These are phyloP conservation scores for Lomentospora prolificans DNA, from an alignment of 2,329 filamentous ascomycete species.

Conservation along the genomic window DNA sequence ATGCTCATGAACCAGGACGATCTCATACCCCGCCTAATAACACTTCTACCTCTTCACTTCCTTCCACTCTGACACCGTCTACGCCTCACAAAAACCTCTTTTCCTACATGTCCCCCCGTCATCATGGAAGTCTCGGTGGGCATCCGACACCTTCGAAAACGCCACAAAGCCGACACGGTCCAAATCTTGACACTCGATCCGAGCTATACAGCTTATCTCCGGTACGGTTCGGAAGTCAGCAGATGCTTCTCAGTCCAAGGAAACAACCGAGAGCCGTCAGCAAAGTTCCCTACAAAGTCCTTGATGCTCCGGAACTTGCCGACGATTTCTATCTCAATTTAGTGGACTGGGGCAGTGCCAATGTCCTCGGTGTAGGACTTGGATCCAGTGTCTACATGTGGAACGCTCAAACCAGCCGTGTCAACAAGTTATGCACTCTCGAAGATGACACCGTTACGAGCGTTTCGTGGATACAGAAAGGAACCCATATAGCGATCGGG, in stretches of 20 bases:
- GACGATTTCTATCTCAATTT: conserved; percentile 98
- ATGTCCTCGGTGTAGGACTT: conserved; percentile 85
- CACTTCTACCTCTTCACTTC: conserved; percentile 48
- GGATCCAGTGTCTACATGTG: conserved; percentile 96
- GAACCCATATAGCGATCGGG: conserved; percentile 89
- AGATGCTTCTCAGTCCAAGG: conserved; percentile 82
- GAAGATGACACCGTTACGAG: conserved; percentile 92
- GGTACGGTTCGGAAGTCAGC: conserved; percentile 84
- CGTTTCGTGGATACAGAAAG: conserved; percentile 96
- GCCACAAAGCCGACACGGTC: conserved; percentile 75
- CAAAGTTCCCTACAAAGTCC: conserved; percentile 95
- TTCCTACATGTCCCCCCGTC: conserved; percentile 70
- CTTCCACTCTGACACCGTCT: conserved; percentile 73
- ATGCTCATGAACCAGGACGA: conserved; percentile 55
- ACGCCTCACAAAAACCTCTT: conserved; percentile 98
- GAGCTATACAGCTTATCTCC: conserved; percentile 95
- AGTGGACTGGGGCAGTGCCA: conserved; percentile 94
- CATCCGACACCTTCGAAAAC: conserved; percentile 85
- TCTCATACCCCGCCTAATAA: conserved; percentile 74
- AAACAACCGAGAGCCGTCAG: conserved; percentile 83
- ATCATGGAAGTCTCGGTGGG: conserved; percentile 60
- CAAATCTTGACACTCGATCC: conserved; percentile 79
- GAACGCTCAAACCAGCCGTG: conserved; percentile 84
- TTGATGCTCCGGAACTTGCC: conserved; percentile 90
- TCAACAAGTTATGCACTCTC: conserved; percentile 88